phyloP scores from a whole-genome alignment of 257 asterid genomes.

The Linaria vulgaris region DNA sequence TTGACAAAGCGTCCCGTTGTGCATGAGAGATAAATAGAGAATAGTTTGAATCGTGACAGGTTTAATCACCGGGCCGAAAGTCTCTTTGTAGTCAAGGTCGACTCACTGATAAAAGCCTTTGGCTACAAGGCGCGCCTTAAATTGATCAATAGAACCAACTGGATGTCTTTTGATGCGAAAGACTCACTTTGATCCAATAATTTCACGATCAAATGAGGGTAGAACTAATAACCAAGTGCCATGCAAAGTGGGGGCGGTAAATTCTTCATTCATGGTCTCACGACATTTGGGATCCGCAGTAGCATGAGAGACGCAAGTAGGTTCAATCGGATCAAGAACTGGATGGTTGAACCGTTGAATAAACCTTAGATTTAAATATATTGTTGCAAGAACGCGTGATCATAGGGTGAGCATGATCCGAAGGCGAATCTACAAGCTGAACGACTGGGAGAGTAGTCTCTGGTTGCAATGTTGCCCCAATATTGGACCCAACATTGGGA shows the following conservation, averaged over 20 bases:
- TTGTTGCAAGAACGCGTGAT: background rate
- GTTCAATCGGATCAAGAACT: background rate
- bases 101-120: conserved; percentile 1
- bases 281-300: background rate
- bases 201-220: background rate
- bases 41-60: background rate
- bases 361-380: too few relatives aligned
- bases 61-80: background rate
- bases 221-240: background rate
- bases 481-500: too few relatives aligned
- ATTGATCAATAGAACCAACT: background rate
- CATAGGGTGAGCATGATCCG: background rate
- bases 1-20: background rate
- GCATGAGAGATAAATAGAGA: background rate
- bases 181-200: background rate
- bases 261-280: background rate
- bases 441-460: too few relatives aligned
- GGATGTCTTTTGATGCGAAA: background rate
- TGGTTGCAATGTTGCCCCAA: too few relatives aligned
- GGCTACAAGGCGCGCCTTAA: background rate
- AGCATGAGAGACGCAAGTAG: background rate
- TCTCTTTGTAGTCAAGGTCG: background rate
- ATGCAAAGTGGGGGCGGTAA: background rate
- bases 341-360: background rate
- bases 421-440: too few relatives aligned